Conservation (phyloP, 2,329 filamentous ascomycete genomes). For the Trichoderma atrobrunneum region DNA sequence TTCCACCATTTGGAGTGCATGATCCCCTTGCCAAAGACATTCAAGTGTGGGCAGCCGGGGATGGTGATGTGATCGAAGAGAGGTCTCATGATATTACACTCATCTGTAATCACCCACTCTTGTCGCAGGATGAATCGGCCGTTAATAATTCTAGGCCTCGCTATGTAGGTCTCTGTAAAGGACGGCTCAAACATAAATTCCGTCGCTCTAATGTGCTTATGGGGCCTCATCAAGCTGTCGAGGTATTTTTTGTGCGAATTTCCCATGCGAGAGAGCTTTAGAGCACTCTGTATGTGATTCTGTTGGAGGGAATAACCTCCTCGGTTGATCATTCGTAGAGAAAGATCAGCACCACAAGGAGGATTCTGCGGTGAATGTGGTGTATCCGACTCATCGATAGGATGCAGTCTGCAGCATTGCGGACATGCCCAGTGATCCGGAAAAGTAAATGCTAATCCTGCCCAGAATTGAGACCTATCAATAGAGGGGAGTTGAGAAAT, state of each 20-base stretch:
- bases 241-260: not conserved
- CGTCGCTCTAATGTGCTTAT: not conserved
- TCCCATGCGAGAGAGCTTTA: not conserved
- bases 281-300: not conserved
- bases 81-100: not conserved
- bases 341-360: not conserved
- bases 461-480: not conserved
- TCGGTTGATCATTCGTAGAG: not conserved
- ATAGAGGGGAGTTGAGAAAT: not conserved
- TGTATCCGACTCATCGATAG: not conserved
- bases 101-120: not conserved
- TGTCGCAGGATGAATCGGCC: not conserved
- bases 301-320: not conserved
- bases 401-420: not conserved
- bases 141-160: not conserved
- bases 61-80: not conserved
- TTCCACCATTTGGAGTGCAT: not conserved
- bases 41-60: not conserved
- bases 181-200: not conserved
- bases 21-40: not conserved
- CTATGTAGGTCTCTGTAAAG: not conserved
- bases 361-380: not conserved
- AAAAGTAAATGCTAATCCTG: not conserved
- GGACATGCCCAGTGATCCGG: not conserved
- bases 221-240: not conserved